Evolutionary conservation across 208 protist genomes (phyloP).

Genomic region (Trypanosoma theileri): DNA sequence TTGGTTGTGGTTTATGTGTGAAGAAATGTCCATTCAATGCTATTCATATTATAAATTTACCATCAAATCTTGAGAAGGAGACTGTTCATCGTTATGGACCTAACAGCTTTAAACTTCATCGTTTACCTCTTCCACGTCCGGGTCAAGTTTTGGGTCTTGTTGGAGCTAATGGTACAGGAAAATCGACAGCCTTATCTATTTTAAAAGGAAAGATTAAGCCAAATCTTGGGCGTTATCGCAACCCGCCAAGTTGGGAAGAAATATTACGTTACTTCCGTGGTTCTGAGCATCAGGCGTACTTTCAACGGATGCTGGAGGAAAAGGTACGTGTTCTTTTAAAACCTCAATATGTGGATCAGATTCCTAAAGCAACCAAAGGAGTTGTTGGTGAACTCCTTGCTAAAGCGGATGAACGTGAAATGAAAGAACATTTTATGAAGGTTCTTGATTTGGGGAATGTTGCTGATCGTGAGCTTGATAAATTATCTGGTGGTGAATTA

Average conservation of each 20-base stretch:
- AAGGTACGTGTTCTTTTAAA: conserved; percentile 98
- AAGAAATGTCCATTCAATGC: conserved; percentile 99
- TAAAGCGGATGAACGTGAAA: conserved; percentile 88
- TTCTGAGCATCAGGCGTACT: conserved; percentile 99
- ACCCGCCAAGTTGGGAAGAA: conserved; percentile 97
- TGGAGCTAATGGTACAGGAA: conserved; percentile 99
- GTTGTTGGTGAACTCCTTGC: conserved; percentile 92
- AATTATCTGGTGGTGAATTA: conserved; percentile 99
- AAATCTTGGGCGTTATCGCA: conserved; percentile 97
- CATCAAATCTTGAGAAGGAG: conserved; percentile 96
- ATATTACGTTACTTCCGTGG: conserved; percentile 99
- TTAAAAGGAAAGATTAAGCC: conserved; percentile 98
- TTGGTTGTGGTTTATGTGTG: conserved; percentile 99
- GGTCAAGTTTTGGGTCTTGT: conserved; percentile 99
- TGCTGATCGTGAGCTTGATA: conserved; percentile 92
- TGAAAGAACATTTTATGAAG: conserved; percentile 82
- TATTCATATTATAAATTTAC: conserved; percentile 99
- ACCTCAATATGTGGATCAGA: conserved; percentile 99
- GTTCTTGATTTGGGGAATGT: conserved; percentile 94
- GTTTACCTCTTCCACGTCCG: conserved; percentile 97
- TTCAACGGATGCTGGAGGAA: conserved; percentile 98
- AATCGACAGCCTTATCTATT: conserved; percentile 99
- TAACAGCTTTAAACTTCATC: conserved; percentile 99
- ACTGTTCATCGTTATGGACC: conserved; percentile 99
- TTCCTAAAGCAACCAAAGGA: conserved; percentile 97